Conservation (phyloP, 2,329 filamentous ascomycete genomes). For the Trichophyton mentagrophytes region DNA sequence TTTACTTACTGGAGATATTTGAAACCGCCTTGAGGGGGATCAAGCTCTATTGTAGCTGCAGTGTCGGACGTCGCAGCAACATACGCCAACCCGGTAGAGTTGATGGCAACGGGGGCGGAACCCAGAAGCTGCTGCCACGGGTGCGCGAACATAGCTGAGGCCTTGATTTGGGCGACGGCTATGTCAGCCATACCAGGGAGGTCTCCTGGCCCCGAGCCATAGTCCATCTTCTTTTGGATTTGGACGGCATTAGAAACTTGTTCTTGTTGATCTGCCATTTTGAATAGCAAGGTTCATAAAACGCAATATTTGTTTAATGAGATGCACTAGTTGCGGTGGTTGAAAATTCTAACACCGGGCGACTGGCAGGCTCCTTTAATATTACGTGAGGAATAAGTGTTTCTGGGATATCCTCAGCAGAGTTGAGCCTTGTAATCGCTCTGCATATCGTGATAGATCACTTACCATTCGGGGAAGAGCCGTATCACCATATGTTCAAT, state of each 20-base stretch:
- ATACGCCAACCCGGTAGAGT: not conserved
- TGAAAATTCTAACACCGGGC: no score
- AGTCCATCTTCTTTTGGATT: not conserved
- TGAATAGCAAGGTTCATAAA: not conserved
- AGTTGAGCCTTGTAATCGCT: no score
- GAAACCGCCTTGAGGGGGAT: not conserved
- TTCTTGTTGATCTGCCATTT: not conserved
- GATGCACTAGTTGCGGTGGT: no score
- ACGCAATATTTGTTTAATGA: no score
- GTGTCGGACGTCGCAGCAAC: not conserved
- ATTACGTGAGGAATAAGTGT: no score
- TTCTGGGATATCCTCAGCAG: no score
- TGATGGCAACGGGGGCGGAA: not conserved
- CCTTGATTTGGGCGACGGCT: not conserved
- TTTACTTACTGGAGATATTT: not conserved
- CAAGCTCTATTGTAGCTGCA: not conserved
- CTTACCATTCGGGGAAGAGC: no score
- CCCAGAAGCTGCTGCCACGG: not conserved
- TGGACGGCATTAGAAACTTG: not conserved
- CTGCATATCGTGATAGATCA: no score
- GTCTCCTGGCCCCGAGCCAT: not conserved
- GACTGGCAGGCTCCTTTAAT: no score
- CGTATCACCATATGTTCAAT: no score
- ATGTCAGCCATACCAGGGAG: not conserved
- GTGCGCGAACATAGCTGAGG: not conserved